Percentiles rank a stretch among this genome's conserved stretches.
Evolutionary conservation across 2,329 filamentous ascomycete genomes (phyloP).

Genomic region (Paecilomyces niveus): DNA sequence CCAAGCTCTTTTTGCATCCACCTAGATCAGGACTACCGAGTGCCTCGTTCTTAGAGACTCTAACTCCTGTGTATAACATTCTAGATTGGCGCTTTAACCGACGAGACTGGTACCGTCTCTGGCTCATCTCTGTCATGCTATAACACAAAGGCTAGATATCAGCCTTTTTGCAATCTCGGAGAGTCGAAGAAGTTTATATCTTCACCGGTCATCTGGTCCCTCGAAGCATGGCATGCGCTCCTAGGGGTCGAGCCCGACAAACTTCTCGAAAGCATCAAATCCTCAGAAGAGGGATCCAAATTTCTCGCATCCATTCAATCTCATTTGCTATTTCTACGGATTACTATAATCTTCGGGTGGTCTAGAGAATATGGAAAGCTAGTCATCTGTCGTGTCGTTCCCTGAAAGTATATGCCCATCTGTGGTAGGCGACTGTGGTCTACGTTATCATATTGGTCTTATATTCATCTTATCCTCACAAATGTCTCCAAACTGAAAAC

Average conservation of each 20-base stretch:
- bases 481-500: no score
- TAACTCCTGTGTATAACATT: background rate
- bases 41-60: background rate
- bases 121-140: slow-evolving; percentile 3
- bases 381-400: slow-evolving; percentile 7
- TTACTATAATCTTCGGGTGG: slow-evolving; percentile 11
- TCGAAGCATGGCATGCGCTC: slow-evolving; percentile 39
- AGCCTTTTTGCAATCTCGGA: background rate
- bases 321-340: slow-evolving; percentile 6
- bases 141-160: background rate
- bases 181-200: slow-evolving; percentile 7
- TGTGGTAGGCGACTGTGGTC: background rate
- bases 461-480: no score
- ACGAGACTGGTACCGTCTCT: slow-evolving; percentile 41
- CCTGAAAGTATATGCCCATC: background rate
- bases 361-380: slow-evolving; percentile 3
- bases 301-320: slow-evolving; percentile 4
- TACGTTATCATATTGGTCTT: no score
- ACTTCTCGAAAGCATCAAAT: slow-evolving; percentile 12
- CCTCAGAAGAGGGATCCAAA: background rate
- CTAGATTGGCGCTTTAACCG: slow-evolving; percentile 12
- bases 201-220: slow-evolving; percentile 40
- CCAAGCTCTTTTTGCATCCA: background rate
- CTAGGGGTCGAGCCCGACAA: slow-evolving; percentile 36
- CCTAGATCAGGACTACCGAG: background rate